Evolutionary conservation across 352 stramenopile genomes (phyloP), one percentile per base, ranked within the genome.

Genomic region (Globisporangium viniferum): DNA sequence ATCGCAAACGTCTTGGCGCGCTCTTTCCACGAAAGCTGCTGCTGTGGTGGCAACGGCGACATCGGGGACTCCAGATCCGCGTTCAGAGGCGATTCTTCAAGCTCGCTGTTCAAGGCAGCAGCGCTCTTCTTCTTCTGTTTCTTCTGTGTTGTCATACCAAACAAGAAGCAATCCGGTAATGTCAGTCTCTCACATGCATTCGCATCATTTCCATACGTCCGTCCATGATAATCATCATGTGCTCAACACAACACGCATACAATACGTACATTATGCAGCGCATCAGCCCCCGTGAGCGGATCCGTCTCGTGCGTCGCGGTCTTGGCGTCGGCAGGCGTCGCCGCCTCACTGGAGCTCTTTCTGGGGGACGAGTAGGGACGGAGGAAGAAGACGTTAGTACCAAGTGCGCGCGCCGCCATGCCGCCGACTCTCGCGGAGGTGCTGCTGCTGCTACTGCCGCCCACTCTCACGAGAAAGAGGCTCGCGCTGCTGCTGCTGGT

Each of bases 1-100:
- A 90, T 77, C 18, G 84, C 85, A 67, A 95, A 95, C 31, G 77
- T 89, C 75, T 95, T 92, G 64, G 82, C 84, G 49, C 85, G 82
- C 63, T 91, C 75, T 46, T 74, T 75, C 83, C 84, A 93, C 46
- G 83, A 84, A 20, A 73, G 77, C 60, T 64, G 59, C 33, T 58
- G 18, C 48, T 66, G 36, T 77, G 68, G 22, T 72, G 70, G 3
- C 15, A 48, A 12, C 12, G 56, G 27, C 36, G 20, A 41, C 48
- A 49, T 9, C 41, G 41, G 6, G 5, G 41, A 49, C 41, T 49
- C 41, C 41, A 39, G 36, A 35, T 63, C 18, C 27, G 49, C 51
- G 5, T 55, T 27, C 44, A 61, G 29, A 27, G 33, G 14, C 39
- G 39, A 31, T 27, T 61, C 39, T 39, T 63, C 27, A 1, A 64